Percentiles rank a stretch among this genome's conserved stretches.
phyloP scores from a whole-genome alignment of 306 rosid species.

The Erythrophleum fordii region DNA sequence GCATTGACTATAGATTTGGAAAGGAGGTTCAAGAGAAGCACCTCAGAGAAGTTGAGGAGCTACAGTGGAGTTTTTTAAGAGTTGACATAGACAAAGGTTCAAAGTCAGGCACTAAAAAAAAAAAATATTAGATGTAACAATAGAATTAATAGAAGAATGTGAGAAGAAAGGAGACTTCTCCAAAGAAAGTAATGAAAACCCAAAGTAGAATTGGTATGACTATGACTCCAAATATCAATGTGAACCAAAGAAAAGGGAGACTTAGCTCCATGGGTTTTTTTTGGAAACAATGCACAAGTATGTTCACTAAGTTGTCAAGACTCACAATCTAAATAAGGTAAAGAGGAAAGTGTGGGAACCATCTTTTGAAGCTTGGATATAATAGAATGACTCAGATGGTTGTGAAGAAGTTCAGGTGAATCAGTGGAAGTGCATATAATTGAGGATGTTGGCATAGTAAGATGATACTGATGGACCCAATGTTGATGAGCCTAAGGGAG shows the following conservation, averaged over 20 bases:
- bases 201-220: not conserved
- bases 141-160: not conserved
- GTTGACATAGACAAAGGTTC: not conserved
- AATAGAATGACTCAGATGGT: not conserved
- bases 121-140: not conserved
- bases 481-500: no score
- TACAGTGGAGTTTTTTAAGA: not conserved
- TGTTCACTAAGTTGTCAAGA: not conserved
- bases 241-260: not conserved
- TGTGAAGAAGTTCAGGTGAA: not conserved
- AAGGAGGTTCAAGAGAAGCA: not conserved
- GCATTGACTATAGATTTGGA: not conserved
- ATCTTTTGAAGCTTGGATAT: not conserved
- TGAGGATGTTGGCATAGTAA: no score
- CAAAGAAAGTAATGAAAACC: no score
- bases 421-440: no score
- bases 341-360: not conserved
- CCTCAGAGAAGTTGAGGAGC: not conserved
- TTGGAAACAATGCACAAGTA: not conserved
- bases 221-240: not conserved
- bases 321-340: not conserved
- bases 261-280: not conserved
- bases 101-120: not conserved
- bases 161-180: not conserved
- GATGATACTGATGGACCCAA: no score